These are phyloP conservation scores for Posidonia oceanica DNA, from an alignment of 116 monocot genomes.

Conservation along the genomic window DNA sequence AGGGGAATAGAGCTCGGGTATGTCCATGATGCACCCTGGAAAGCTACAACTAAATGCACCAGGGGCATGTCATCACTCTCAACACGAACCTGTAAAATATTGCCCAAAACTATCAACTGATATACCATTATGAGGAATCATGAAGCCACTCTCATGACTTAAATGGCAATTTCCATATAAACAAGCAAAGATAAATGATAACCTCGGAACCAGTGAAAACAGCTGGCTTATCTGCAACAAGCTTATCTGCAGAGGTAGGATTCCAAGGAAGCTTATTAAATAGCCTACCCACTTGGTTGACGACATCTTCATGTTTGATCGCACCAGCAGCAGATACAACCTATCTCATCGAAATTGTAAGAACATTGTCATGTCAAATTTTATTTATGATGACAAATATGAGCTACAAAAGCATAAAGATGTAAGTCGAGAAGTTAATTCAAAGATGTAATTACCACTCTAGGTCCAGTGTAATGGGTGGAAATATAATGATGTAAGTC, in stretches of 20 bases:
- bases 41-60: conserved; percentile 68
- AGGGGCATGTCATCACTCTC: conserved; percentile 42
- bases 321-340: conserved; percentile 95
- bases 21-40: conserved; percentile 61
- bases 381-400: not conserved
- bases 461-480: conserved; percentile 69
- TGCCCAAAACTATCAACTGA: not conserved
- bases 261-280: conserved; percentile 57
- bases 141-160: not conserved
- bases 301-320: conserved; percentile 72
- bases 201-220: conserved; percentile 79
- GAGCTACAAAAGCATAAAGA: not conserved
- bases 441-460: conserved; percentile 44
- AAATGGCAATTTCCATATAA: not conserved
- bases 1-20: conserved; percentile 73
- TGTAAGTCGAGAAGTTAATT: not conserved
- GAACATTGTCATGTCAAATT: not conserved
- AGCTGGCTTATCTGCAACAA: conserved; percentile 67
- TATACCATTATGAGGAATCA: not conserved
- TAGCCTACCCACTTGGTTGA: conserved; percentile 35
- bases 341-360: conserved; percentile 18
- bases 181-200: conserved; percentile 5
- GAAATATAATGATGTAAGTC: conserved; percentile 68
- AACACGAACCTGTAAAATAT: conserved; percentile 45
- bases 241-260: conserved; percentile 55